phyloP scores from a whole-genome alignment of 2,329 filamentous ascomycete species.

The Emmonsiellopsis sp. region DNA sequence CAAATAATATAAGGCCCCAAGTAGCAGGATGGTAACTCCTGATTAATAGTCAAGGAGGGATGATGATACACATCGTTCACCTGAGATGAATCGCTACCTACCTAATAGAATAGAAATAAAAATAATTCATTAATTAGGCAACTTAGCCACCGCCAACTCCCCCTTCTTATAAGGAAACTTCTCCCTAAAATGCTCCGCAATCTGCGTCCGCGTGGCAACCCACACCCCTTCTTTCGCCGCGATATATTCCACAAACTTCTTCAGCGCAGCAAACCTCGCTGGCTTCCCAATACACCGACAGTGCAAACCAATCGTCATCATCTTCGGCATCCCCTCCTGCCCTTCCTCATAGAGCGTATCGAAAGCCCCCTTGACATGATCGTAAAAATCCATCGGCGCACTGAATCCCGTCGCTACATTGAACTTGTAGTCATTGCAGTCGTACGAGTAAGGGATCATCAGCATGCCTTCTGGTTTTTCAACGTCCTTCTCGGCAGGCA shows the following conservation, averaged over 20 bases:
- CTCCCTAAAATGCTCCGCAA: slow-evolving; percentile 19
- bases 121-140: background rate
- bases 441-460: slow-evolving; percentile 47
- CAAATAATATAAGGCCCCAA: background rate
- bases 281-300: slow-evolving; percentile 44
- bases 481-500: slow-evolving; percentile 38
- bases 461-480: slow-evolving; percentile 33
- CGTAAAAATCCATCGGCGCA: slow-evolving; percentile 20
- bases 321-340: slow-evolving; percentile 39
- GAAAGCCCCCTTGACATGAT: slow-evolving; percentile 31
- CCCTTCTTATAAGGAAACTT: background rate
- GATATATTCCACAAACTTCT: slow-evolving; percentile 46
- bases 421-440: slow-evolving; percentile 46
- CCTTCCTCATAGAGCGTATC: slow-evolving; percentile 46
- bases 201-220: slow-evolving; percentile 33
- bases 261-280: slow-evolving; percentile 41
- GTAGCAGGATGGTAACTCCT: background rate
- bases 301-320: slow-evolving; percentile 49
- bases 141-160: background rate
- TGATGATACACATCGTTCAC: no score
- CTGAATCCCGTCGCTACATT: slow-evolving; percentile 35
- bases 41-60: background rate
- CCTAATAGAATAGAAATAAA: background rate
- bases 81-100: no score
- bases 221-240: slow-evolving; percentile 36